phyloP scores from a whole-genome alignment of 129 eudicot species.

The Centella asiatica region DNA sequence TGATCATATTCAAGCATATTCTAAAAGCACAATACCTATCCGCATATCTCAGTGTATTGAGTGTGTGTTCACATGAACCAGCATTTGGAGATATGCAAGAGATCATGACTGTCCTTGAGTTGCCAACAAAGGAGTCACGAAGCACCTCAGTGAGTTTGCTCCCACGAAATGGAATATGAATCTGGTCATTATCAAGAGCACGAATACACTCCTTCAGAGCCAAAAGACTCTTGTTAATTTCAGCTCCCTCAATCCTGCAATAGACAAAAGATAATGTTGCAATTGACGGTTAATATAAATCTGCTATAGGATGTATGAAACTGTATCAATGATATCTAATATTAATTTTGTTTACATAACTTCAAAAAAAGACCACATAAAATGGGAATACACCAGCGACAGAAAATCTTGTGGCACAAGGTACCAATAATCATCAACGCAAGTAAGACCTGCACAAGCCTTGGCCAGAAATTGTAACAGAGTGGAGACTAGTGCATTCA shows the following conservation, averaged over 20 bases:
- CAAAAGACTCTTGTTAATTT: conserved; percentile 90
- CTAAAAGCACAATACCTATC: conserved; percentile 43
- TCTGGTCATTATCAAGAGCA: conserved; percentile 92
- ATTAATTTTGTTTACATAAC: no score
- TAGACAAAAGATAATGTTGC: neutral
- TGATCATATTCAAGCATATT: neutral
- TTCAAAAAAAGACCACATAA: neutral
- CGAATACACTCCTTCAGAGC: conserved; percentile 97
- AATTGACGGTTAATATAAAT: neutral
- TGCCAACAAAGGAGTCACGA: conserved; percentile 93
- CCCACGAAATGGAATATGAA: conserved; percentile 97
- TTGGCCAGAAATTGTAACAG: neutral
- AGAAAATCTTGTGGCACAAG: neutral
- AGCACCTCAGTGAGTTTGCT: conserved; percentile 96
- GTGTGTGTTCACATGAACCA: conserved; percentile 91
- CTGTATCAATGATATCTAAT: neutral
- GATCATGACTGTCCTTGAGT: conserved; percentile 92
- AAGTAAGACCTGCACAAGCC: neutral
- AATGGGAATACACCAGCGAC: neutral
- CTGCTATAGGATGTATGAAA: no score
- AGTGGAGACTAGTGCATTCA: no score
- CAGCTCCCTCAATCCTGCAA: conserved; percentile 94
- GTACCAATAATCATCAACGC: neutral
- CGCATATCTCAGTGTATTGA: conserved; percentile 90
- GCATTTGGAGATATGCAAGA: conserved; percentile 92